These are phyloP conservation scores for Penicillium glabrum DNA, from an alignment of 2,329 filamentous ascomycete species.

Conservation along the genomic window DNA sequence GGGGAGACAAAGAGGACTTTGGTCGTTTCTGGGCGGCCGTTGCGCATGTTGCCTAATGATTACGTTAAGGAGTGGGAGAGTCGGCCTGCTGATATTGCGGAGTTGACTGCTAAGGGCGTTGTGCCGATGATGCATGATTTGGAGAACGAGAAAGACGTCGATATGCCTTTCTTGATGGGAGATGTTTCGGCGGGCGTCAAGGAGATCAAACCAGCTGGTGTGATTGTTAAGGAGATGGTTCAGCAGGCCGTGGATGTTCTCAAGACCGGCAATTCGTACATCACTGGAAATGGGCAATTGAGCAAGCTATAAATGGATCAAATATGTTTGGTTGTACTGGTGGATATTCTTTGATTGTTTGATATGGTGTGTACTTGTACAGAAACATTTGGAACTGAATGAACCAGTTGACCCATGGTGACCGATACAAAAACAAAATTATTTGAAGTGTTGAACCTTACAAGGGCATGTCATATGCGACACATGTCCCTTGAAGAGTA, in stretches of 20 bases:
- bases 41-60: constrained; percentile 78
- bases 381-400: constrained; percentile 9
- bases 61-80: constrained; percentile 82
- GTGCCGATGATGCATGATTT: constrained; percentile 82
- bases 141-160: constrained; percentile 77
- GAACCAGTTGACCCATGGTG: neutral
- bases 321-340: constrained; percentile 5
- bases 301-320: constrained; percentile 48
- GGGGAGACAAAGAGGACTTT: constrained; percentile 80
- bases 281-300: constrained; percentile 38
- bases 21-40: constrained; percentile 76
- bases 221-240: constrained; percentile 92
- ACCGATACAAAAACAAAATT: neutral
- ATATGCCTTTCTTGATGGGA: constrained; percentile 89
- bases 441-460: neutral
- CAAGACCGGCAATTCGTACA: constrained; percentile 60
- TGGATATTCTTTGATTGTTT: constrained; percentile 12
- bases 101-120: constrained; percentile 72
- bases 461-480: neutral
- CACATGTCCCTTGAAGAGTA: neutral
- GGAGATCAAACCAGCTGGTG: constrained; percentile 74
- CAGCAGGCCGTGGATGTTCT: constrained; percentile 69
- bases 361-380: constrained; percentile 29
- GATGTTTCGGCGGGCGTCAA: constrained; percentile 80
- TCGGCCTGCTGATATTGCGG: constrained; percentile 70